Evolutionary conservation across 257 asterid species (phyloP).

Genomic region (Mitragyna speciosa): DNA sequence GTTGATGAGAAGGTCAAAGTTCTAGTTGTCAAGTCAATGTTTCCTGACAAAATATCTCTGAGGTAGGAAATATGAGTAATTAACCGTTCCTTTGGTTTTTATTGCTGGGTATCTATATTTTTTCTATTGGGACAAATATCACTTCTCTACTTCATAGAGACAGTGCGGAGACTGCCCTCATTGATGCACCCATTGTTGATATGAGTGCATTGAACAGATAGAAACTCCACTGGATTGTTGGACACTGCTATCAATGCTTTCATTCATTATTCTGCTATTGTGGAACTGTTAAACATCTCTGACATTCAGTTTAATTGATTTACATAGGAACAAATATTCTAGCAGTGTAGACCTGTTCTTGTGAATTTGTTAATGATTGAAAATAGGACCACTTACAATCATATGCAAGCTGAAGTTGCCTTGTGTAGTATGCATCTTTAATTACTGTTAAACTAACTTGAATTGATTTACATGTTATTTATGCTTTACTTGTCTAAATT

Average conservation of each 20-base stretch:
- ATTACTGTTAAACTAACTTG: not conserved
- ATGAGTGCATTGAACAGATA: no score
- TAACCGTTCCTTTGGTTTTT: not conserved
- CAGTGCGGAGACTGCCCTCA: not conserved
- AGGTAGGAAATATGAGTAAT: constrained; percentile 46
- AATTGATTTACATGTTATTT: not conserved
- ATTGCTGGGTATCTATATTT: not conserved
- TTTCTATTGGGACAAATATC: not conserved
- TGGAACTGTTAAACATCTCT: not conserved
- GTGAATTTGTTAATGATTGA: not conserved
- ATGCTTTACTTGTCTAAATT: not conserved
- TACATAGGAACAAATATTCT: not conserved
- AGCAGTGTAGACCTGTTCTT: not conserved
- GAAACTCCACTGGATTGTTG: not conserved
- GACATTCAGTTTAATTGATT: not conserved
- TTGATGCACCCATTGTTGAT: not conserved
- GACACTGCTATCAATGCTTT: not conserved
- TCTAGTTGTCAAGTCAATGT: constrained; percentile 69
- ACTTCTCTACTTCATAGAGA: not conserved
- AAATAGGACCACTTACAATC: not conserved
- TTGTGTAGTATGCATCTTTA: not conserved
- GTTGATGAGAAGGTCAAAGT: constrained; percentile 82
- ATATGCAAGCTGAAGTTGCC: not conserved
- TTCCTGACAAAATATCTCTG: constrained; percentile 79
- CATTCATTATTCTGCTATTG: not conserved